Conservation (phyloP, 2,329 filamentous ascomycete species). For the Hymenoscyphus salicellus region DNA sequence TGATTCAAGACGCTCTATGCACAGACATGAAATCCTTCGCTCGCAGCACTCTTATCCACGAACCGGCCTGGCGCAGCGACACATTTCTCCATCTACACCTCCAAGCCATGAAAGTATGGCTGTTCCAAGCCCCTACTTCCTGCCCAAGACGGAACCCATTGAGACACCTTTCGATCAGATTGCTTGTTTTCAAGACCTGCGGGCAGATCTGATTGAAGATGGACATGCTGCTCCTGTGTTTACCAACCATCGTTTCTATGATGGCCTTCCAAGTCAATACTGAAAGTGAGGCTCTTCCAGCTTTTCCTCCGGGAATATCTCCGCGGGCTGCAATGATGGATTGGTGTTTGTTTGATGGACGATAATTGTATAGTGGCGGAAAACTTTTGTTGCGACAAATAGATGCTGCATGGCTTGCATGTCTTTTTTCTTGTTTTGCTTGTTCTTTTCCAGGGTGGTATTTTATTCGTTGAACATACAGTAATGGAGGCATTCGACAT, state of each 20-base stretch:
- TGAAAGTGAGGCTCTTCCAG: background rate
- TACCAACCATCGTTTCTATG: conserved; percentile 20
- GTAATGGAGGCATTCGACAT: conserved; percentile 5
- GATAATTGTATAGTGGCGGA: conserved; percentile 6
- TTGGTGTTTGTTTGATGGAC: background rate
- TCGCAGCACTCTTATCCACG: conserved; percentile 2
- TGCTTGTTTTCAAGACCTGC: conserved; percentile 28
- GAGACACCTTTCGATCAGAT: conserved; percentile 23
- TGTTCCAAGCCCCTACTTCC: conserved; percentile 23
- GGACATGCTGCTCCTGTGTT: conserved; percentile 24
- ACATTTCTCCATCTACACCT: conserved; percentile 28
- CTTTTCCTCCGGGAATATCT: background rate
- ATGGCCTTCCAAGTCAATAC: conserved; percentile 15
- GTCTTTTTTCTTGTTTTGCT: background rate
- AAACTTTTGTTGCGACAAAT: background rate
- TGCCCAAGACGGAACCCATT: conserved; percentile 23
- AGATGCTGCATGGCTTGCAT: conserved; percentile 7
- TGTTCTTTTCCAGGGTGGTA: background rate
- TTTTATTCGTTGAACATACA: background rate
- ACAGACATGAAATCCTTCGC: conserved; percentile 11
- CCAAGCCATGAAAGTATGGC: conserved; percentile 15
- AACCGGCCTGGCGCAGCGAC: conserved; percentile 9
- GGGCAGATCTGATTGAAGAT: conserved; percentile 30
- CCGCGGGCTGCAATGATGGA: background rate
- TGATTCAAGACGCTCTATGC: conserved; percentile 12